Base-by-base conservation (phyloP, 2,329 filamentous ascomycete species). In the Claviceps lovelessii region DNA sequence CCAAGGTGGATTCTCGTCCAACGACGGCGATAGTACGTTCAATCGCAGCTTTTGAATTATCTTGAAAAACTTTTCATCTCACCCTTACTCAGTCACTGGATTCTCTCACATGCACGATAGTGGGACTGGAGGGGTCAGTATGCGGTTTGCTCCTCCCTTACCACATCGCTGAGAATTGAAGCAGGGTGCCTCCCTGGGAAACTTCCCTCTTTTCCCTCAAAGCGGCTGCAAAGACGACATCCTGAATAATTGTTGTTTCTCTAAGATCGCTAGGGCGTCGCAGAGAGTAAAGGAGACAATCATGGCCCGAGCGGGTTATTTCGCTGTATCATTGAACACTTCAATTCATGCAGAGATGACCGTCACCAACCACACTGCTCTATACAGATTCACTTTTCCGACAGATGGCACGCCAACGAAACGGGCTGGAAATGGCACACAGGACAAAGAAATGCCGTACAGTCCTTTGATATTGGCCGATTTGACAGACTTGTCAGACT, bases 331-430 rank as follows among this genome's bases (percentile, higher is more conserved):
- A 39, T 70, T 85, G 47, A 70, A 75, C 52, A 82, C 76, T 51
- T 74, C 74, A 2, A 75, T 85, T 50, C 68, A 68, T n/a, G 76
- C 78, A 1, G 81, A 85, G 64, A 84, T 85, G 75, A 82, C 81
- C 0, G 73, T 76, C 1, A 75, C 80, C 0, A 75, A 80, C 59
- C 80, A 78, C 59, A 76, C 80, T 5, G 78, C 79, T 3, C 68
- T 85, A 4, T 85, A 83, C 60, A 72, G 76, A 19, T 85, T 85
- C 64, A 74, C 73, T 1, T 84, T 84, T 57, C 71, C 72, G 1
- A 67, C 67, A 3, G 62, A 62, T 10, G 62, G 63, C 8, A 55
- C 54, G 9, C 58, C 59, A 2, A 59, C 58, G 9, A 60, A 61
- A 44, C 19, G 33, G 1, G 51, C 53, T 10, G 57, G 54, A 9